Base-by-base conservation (phyloP, 352 stramenopile genomes). In the Globisporangium splendens region DNA sequence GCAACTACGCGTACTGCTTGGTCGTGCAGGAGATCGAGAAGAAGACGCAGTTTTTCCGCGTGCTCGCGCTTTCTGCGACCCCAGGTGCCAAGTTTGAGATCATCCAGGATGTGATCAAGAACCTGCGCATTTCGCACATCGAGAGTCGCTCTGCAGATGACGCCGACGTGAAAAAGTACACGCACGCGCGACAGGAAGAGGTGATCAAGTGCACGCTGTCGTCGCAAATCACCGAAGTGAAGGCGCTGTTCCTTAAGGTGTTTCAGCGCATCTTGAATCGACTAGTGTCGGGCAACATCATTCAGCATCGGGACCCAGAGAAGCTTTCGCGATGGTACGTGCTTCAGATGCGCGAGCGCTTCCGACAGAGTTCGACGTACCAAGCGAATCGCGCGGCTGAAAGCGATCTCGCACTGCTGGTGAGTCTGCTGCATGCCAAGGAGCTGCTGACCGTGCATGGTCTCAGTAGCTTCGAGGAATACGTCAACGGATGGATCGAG, bases 1-100 rank as follows among this genome's bases (percentile, higher is more conserved):
- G 96, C 22, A 97, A 99, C 51, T 99, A 99, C 69, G 93, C 97
- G 3, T 99, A 99, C 65, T 95, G 88, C 46, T 85, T 78, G n/a
- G 89, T 99, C 35, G 83, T 95, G n/a, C 69, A 89, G 47, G 70
- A 79, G 68, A 73, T 93, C 33, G 73, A 83, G 53, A 62, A 69
- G 4, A 70, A 70, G 35, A 97, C 86, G 35, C 69, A 52, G 15
- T 84, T 91, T 48, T 98, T 98, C 56, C 89, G 95, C 10, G 77
- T 98, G 2, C 59, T 98, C 1, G 98, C 95, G 31, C 79, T 99
- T 12, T 98, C 91, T 39, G 98, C 98, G 4, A 99, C 98, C 2
- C 98, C 98, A 5, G 98, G 98, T 5, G 84, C 87, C 22, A 96
- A 98, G 68, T 97, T 98, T 39, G 91, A 98, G 39, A 77, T 91